Evolutionary conservation across 1,139 yeast genomes (phyloP).

Genomic region (Blastobotrys elegans): DNA sequence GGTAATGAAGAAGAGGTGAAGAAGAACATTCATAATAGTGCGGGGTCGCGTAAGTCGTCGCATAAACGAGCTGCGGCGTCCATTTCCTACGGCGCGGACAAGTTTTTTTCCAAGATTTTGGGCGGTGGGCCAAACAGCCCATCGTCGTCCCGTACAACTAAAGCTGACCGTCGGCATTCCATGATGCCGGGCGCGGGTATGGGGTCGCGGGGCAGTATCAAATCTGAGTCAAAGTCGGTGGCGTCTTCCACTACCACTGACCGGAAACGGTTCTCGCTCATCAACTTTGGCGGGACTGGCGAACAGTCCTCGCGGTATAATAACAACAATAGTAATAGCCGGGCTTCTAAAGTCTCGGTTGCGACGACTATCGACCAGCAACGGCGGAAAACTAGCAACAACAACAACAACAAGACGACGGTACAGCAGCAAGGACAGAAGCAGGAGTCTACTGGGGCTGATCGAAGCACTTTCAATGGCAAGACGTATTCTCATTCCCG

Average conservation of each 20-base stretch:
- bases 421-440: not conserved
- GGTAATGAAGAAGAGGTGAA: not conserved
- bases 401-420: not conserved
- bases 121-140: conserved; percentile 16
- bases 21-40: not conserved
- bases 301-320: not conserved
- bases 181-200: conserved; percentile 16
- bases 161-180: conserved; percentile 17
- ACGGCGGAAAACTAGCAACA: not conserved
- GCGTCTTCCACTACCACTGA: conserved; percentile 15
- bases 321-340: not conserved
- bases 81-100: conserved; percentile 30
- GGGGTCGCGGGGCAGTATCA: conserved; percentile 3
- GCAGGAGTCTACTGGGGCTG: not conserved
- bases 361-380: not conserved
- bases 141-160: conserved; percentile 3
- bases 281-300: conserved; percentile 7
- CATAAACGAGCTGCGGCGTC: conserved; percentile 28
- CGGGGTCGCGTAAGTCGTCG: not conserved
- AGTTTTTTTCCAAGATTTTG: conserved; percentile 26
- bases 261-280: conserved; percentile 24
- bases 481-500: not conserved
- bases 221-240: conserved; percentile 9
- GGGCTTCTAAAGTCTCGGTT: conserved; percentile 2
- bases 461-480: not conserved